phyloP scores from a whole-genome alignment of 305 asterid genomes.

The Coffea humblotiana region DNA sequence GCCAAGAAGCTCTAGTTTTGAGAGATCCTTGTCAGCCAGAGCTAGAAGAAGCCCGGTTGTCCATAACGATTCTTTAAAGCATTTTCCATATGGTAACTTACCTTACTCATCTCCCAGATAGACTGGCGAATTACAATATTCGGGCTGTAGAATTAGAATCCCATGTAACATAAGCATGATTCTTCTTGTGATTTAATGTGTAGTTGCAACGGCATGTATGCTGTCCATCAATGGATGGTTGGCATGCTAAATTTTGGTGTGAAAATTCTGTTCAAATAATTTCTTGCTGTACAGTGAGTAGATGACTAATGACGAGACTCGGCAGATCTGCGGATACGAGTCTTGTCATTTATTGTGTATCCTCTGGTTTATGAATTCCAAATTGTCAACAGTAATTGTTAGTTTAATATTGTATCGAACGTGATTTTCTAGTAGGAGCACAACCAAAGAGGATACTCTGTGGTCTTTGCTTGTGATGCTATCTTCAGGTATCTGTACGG shows the following conservation, averaged over 20 bases:
- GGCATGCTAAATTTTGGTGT: not conserved
- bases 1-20: slow-evolving; percentile 53
- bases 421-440: not conserved
- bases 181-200: slow-evolving; percentile 4
- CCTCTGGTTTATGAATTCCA: not conserved
- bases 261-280: not conserved
- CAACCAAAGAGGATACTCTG: not conserved
- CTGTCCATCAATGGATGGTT: not conserved
- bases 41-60: slow-evolving; percentile 50
- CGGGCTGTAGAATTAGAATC: not conserved
- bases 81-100: slow-evolving; percentile 34
- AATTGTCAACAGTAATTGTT: not conserved
- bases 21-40: slow-evolving; percentile 62
- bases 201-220: too few species aligned
- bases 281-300: not conserved
- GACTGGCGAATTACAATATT: slow-evolving; percentile 4
- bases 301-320: not conserved
- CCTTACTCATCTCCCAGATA: slow-evolving; percentile 48
- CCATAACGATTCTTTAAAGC: slow-evolving; percentile 35
- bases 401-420: not conserved
- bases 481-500: not conserved
- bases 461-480: not conserved
- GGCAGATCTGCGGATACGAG: not conserved
- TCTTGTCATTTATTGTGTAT: not conserved
- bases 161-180: not conserved